Conservation (phyloP, 495 filamentous ascomycete species). For the Penicillium canariense region DNA sequence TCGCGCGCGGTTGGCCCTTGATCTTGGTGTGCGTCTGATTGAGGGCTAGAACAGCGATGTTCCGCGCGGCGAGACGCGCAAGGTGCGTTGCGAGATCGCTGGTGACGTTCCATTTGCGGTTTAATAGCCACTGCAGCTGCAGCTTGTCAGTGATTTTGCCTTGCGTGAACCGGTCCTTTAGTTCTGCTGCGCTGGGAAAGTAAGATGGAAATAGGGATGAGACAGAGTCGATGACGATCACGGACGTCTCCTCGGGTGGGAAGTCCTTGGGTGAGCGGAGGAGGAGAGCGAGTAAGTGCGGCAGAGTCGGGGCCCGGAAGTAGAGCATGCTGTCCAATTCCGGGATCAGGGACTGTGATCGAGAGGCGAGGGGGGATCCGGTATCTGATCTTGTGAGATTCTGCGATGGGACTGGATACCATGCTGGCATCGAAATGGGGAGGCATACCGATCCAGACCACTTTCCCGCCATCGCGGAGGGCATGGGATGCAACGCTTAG, state of each 20-base stretch:
- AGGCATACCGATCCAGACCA: slow-evolving; percentile 85
- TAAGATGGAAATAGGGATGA: slow-evolving; percentile 72
- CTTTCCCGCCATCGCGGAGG: slow-evolving; percentile 57
- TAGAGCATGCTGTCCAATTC: slow-evolving; percentile 39
- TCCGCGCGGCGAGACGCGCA: slow-evolving; percentile 64
- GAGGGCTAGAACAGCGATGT: slow-evolving; percentile 64
- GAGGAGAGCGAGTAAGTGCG: slow-evolving; percentile 75
- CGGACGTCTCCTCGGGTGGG: slow-evolving; percentile 55
- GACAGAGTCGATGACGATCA: slow-evolving; percentile 76
- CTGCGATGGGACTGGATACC: slow-evolving; percentile 7
- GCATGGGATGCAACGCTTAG: slow-evolving; percentile 67
- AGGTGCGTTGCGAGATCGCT: slow-evolving; percentile 56
- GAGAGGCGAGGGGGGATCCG: slow-evolving; percentile 41
- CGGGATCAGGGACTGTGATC: slow-evolving; percentile 38
- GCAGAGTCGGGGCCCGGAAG: slow-evolving; percentile 53
- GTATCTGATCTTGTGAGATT: slow-evolving; percentile 37
- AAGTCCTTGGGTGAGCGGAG: slow-evolving; percentile 57
- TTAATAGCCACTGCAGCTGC: slow-evolving; percentile 53
- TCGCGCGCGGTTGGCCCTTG: slow-evolving; percentile 50
- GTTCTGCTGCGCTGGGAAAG: slow-evolving; percentile 55
- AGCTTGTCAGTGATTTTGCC: slow-evolving; percentile 33
- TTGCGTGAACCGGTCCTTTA: slow-evolving; percentile 32
- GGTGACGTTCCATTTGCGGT: slow-evolving; percentile 61
- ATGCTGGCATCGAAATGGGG: background rate
- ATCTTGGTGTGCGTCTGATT: slow-evolving; percentile 73